phyloP scores from a whole-genome alignment of 1,284 basidiomycete genomes.

The Abortiporus biennis region DNA sequence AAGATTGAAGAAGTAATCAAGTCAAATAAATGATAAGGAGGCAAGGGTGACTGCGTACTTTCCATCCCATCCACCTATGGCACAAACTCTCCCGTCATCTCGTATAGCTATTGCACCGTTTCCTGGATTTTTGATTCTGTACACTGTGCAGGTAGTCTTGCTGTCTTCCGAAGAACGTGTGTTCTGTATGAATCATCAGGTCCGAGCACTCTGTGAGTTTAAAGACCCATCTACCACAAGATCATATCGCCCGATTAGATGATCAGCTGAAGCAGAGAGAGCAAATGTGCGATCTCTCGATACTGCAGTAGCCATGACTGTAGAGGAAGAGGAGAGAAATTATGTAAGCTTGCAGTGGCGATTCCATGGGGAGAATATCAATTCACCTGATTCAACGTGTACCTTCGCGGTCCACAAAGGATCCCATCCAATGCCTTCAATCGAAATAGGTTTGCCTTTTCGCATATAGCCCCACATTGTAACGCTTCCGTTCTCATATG shows the following conservation, averaged over 20 bases:
- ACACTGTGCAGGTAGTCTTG: constrained; percentile 21
- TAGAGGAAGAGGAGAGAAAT: too few species aligned
- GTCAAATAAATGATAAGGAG: background rate
- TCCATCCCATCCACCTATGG: constrained; percentile 87
- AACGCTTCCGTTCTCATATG: constrained; percentile 80
- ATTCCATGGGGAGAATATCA: too few species aligned
- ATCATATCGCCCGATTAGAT: constrained; percentile 68
- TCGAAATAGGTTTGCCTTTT: constrained; percentile 37
- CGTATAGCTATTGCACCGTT: constrained; percentile 71
- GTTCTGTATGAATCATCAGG: constrained; percentile 9
- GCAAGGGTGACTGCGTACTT: constrained; percentile 40
- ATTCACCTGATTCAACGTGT: constrained; percentile 76
- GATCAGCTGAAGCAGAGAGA: constrained; percentile 80
- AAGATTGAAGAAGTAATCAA: background rate
- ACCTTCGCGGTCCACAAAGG: constrained; percentile 60
- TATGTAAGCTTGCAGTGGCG: too few species aligned
- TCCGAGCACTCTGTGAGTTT: background rate
- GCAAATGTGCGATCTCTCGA: constrained; percentile 55
- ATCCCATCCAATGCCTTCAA: constrained; percentile 73
- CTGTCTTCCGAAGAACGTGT: constrained; percentile 9
- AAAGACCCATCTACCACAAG: constrained; percentile 35
- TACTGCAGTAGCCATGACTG: constrained; percentile 84
- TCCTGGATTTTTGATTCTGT: constrained; percentile 74
- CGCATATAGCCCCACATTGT: constrained; percentile 50
- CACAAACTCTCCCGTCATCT: constrained; percentile 71